Evolutionary conservation across 805 yeast genomes (phyloP).

Genomic region (Myxozyma nipponensis): DNA sequence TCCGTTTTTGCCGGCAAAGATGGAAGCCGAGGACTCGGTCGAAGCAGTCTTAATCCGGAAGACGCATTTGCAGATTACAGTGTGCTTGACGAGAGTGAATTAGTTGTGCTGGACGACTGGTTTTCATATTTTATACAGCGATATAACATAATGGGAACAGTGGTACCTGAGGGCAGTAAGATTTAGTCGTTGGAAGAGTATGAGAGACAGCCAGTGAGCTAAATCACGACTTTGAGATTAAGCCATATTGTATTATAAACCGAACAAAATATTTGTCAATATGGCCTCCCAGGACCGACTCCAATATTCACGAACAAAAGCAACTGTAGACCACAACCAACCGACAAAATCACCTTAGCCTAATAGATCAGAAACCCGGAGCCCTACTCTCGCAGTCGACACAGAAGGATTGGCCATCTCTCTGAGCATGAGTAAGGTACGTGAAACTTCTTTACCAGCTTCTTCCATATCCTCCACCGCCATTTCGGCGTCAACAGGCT

Average conservation of each 20-base stretch:
- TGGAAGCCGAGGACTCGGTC: constrained; percentile 71
- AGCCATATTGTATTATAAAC: not conserved
- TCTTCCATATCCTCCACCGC: constrained; percentile 24
- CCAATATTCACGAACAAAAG: not conserved
- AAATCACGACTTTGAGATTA: not conserved
- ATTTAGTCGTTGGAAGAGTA: not conserved
- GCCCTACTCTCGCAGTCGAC: constrained; percentile 9
- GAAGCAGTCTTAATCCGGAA: constrained; percentile 54
- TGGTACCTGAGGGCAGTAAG: constrained; percentile 6
- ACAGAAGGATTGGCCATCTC: constrained; percentile 10
- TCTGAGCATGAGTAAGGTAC: constrained; percentile 25
- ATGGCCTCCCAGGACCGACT: too few relatives aligned
- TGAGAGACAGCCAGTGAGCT: not conserved
- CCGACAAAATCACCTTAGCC: constrained; percentile 13
- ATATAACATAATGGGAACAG: constrained; percentile 22
- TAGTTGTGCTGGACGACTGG: constrained; percentile 70
- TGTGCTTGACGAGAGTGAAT: constrained; percentile 56
- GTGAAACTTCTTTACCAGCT: constrained; percentile 23
- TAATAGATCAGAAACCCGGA: constrained; percentile 25
- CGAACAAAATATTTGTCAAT: not conserved
- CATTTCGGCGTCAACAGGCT: not conserved
- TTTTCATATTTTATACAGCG: constrained; percentile 46
- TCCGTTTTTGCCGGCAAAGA: constrained; percentile 72
- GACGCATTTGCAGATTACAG: constrained; percentile 43
- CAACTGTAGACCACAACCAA: not conserved